Percentiles rank a stretch among this genome's conserved stretches.
Evolutionary conservation across 2,329 filamentous ascomycete species (phyloP).

Genomic region (Hirsutella thompsonii): DNA sequence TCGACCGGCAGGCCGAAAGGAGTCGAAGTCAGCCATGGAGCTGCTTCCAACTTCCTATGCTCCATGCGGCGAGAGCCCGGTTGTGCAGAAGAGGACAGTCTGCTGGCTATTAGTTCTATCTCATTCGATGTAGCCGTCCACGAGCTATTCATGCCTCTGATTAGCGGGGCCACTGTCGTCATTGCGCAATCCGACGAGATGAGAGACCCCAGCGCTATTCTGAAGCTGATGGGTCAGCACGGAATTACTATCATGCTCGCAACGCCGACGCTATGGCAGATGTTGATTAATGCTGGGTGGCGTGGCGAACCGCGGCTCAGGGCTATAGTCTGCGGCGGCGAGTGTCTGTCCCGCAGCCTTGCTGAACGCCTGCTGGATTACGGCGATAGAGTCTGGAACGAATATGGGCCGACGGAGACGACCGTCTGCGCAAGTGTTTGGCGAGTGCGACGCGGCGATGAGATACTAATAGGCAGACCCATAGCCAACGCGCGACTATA

Average conservation of each 20-base stretch:
- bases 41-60: conserved; percentile 4
- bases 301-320: conserved; percentile 4
- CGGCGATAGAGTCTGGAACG: conserved; percentile 9
- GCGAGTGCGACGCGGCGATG: conserved; percentile 9
- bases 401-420: conserved; percentile 19
- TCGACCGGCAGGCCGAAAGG: background rate
- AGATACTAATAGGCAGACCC: conserved; percentile 5
- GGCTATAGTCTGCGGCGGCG: conserved; percentile 6
- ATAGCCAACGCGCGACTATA: conserved; percentile 21
- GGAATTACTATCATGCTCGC: conserved; percentile 7
- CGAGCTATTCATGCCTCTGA: conserved; percentile 8
- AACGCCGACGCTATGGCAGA: conserved; percentile 9
- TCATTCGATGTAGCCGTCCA: conserved; percentile 8
- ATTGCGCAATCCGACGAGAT: conserved; percentile 5
- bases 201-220: conserved; percentile 4
- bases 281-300: conserved; percentile 9
- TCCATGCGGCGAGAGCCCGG: conserved; percentile 6
- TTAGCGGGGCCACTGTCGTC: conserved; percentile 6
- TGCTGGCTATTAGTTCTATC: conserved; percentile 8
- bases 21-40: conserved; percentile 1
- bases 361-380: conserved; percentile 5
- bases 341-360: conserved; percentile 3
- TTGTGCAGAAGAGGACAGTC: conserved; percentile 5
- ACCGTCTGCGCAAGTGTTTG: conserved; percentile 7
- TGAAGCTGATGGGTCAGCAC: conserved; percentile 5